Conservation (phyloP, 2,329 filamentous ascomycete genomes). For the Aspergillus chevalieri region DNA sequence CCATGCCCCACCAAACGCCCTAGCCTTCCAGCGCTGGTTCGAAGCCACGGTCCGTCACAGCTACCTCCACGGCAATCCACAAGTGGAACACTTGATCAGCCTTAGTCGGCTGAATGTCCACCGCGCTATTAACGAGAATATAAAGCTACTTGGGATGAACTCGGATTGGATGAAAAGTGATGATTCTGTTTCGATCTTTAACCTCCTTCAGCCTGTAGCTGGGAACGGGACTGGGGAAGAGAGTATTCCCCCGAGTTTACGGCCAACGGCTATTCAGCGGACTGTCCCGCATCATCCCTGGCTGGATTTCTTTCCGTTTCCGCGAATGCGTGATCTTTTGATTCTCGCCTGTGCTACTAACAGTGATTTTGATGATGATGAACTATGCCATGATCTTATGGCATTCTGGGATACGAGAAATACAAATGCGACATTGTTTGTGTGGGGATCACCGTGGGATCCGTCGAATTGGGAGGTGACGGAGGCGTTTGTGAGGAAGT, state of each 20-base stretch:
- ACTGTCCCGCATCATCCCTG: constrained; percentile 30
- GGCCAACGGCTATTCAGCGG: constrained; percentile 30
- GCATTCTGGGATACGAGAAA: constrained; percentile 18
- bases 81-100: constrained; percentile 21
- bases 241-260: constrained; percentile 20
- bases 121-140: constrained; percentile 20
- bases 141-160: constrained; percentile 15
- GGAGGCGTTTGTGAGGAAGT: constrained; percentile 30
- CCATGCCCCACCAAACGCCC: constrained; percentile 1
- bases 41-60: constrained; percentile 4
- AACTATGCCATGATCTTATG: constrained; percentile 33
- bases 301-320: constrained; percentile 40
- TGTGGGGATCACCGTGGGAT: constrained; percentile 36
- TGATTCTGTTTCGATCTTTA: constrained; percentile 15
- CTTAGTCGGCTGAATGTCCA: constrained; percentile 22
- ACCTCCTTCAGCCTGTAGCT: constrained; percentile 3
- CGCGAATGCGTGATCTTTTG: constrained; percentile 34
- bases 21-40: constrained; percentile 1
- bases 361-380: constrained; percentile 30
- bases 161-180: constrained; percentile 9
- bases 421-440: constrained; percentile 16
- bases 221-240: constrained; percentile 1
- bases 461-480: constrained; percentile 34
- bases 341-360: constrained; percentile 17
- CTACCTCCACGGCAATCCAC: constrained; percentile 8